Base-by-base conservation (phyloP, 1,284 basidiomycete genomes). In the Rhodotorula sp. region DNA sequence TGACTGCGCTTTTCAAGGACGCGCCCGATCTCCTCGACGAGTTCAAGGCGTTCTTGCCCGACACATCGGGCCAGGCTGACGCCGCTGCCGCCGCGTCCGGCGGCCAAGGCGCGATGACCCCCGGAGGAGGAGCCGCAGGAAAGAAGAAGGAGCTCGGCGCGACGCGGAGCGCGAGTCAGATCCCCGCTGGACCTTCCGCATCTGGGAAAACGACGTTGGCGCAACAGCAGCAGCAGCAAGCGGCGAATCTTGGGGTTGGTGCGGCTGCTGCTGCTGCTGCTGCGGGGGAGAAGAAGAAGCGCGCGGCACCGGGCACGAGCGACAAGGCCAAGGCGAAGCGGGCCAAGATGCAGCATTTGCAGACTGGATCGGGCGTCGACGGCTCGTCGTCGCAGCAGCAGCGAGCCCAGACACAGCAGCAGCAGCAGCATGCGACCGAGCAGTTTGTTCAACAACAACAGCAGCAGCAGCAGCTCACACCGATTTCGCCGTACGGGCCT, bases 11-110 rank as follows among this genome's bases (percentile, higher is more conserved):
- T 43, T 99, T 99, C 85, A 89, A 91, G 80, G 89, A 92, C 77
- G 92, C 93, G 0, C 92, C 90, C 8, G 97, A 99, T 78, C 86
- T 99, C 58, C 84, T 99, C 67, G 88, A 89, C 58, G 95, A 99
- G 81, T 99, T 99, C 85, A 95, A 93, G 81, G 91, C 92, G 79
- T 99, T 99, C 82, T 83, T 99, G 5, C 95, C 95, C 15, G 93
- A 92, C 54, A 77, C 75, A 31, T 69, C 71, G 18, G 70, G 62
- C 28, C 64, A 60, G 8, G 59, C 57, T 14, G 58, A 47, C 3
- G 56, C 45, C 52, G 52, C 62, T 43, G 48, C 43, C 18, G 31
- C 19, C 7, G n/a, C 28, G 2, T 28, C 48, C 26, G 47, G 47
- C 60, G 48, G 15, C 5, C 43, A 16, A n/a, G 58, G 47, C 26